Evolutionary conservation across 768 basidiomycete species (phyloP).

Genomic region (Macrolepiota dolichaula): DNA sequence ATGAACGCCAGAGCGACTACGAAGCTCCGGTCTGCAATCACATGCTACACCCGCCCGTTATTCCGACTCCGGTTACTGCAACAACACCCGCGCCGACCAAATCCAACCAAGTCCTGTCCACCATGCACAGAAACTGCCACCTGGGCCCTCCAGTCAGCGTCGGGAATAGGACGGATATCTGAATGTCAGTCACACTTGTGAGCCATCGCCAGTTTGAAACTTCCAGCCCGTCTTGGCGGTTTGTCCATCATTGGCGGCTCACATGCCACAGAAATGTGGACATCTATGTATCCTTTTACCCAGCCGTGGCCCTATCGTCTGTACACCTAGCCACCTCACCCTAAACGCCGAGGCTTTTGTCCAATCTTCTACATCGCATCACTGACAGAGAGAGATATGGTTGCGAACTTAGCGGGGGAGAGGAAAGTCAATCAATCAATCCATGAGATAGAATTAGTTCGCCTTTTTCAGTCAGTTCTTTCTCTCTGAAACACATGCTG

Average conservation of each 20-base stretch:
- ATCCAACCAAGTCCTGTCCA: background rate
- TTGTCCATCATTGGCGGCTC: background rate
- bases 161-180: background rate
- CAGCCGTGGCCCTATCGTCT: background rate
- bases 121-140: background rate
- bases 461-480: background rate
- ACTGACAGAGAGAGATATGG: background rate
- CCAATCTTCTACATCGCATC: background rate
- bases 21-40: constrained; percentile 14
- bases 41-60: constrained; percentile 12
- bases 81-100: background rate
- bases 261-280: background rate
- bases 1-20: background rate
- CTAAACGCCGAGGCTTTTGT: constrained; percentile 2
- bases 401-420: constrained; percentile 13
- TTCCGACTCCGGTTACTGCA: background rate
- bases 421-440: constrained; percentile 11
- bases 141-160: background rate
- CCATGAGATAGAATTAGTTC: background rate
- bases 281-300: constrained; percentile 1
- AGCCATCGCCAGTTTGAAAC: background rate
- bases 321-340: background rate
- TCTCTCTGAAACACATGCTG: background rate
- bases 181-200: background rate
- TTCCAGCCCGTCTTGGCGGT: background rate